Evolutionary conservation across 1,284 basidiomycete species (phyloP).

Genomic region (Sporisorium sorghi): DNA sequence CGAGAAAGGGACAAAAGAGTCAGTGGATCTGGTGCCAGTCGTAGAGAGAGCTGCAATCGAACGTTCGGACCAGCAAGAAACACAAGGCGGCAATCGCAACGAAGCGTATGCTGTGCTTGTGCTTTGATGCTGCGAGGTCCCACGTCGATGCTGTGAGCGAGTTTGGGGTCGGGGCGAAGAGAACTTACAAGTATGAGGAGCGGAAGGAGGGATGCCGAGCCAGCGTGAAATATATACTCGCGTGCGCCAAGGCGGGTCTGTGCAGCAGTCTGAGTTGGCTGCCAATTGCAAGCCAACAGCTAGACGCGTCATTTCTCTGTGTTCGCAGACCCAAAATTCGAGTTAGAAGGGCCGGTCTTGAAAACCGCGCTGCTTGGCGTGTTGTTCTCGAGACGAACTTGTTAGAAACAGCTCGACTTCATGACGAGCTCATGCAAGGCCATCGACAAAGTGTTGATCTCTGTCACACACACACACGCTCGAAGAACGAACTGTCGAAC

Average conservation of each 20-base stretch:
- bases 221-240: constrained; percentile 26
- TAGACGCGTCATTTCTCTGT: constrained; percentile 1
- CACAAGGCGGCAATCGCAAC: neutral
- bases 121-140: neutral
- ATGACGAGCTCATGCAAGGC: neutral
- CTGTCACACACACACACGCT: neutral
- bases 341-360: constrained; percentile 33
- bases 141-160: constrained; percentile 1
- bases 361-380: neutral
- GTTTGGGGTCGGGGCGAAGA: constrained; percentile 20
- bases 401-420: too few species aligned
- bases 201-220: neutral
- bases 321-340: constrained; percentile 10
- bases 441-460: neutral
- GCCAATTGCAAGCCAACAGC: neutral
- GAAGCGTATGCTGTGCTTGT: neutral
- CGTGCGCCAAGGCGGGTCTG: constrained; percentile 15
- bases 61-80: neutral
- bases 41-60: neutral
- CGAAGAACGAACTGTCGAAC: neutral
- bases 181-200: constrained; percentile 51
- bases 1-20: neutral
- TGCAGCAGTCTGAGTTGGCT: neutral
- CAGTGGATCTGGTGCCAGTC: neutral
- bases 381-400: too few species aligned